Percentiles rank a stretch among this genome's conserved stretches.
These are phyloP conservation scores for Candida montana DNA, from an alignment of 805 yeast genomes.

Conservation along the genomic window DNA sequence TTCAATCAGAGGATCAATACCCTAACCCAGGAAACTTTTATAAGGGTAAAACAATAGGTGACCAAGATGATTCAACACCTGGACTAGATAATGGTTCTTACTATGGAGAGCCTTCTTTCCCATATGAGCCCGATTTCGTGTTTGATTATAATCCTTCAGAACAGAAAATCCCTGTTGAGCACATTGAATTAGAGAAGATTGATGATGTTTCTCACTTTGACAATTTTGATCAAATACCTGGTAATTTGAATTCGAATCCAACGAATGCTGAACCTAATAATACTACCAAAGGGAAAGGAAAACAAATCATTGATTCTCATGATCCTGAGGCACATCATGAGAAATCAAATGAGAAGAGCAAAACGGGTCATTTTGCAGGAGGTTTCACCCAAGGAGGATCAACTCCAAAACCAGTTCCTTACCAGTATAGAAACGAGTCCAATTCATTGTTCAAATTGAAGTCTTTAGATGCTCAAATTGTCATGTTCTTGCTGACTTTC, in stretches of 20 bases:
- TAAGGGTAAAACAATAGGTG: no score
- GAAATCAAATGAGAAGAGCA: neutral
- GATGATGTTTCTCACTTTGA: neutral
- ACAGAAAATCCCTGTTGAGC: constrained; percentile 2
- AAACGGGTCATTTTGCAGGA: neutral
- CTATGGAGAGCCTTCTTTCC: neutral
- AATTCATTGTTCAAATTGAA: neutral
- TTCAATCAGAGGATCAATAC: no score
- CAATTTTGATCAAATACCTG: no score
- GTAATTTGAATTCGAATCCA: no score
- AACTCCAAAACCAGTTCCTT: neutral
- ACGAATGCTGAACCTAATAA: no score
- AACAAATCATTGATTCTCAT: neutral
- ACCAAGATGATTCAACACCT: neutral
- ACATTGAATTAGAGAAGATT: constrained; percentile 1
- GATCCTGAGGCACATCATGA: neutral
- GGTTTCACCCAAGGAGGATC: neutral
- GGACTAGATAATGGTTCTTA: no score
- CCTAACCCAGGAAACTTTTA: no score
- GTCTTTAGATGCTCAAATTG: no score
- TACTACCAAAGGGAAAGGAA: neutral
- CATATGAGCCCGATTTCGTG: constrained; percentile 6
- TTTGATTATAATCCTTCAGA: constrained; percentile 6
- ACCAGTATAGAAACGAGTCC: neutral
- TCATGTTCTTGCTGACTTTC: no score